Conservation (phyloP, 352 stramenopile genomes). For the Blastocystis sp. region DNA sequence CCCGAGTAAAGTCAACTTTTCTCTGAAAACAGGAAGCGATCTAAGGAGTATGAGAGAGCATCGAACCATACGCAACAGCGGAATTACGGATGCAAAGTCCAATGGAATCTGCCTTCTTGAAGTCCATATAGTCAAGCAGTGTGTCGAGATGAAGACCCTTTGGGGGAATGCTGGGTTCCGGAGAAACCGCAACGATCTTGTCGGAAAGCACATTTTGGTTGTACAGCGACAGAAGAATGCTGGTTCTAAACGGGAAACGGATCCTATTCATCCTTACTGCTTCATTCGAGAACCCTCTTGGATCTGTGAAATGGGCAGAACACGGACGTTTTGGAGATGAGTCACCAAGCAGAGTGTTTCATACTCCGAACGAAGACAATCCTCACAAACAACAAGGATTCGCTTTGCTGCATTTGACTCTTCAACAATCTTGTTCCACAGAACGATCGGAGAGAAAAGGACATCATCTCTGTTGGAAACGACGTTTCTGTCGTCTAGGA, state of each 20-base stretch:
- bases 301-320: not conserved
- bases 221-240: not conserved
- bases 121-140: not conserved
- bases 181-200: not conserved
- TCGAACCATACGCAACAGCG: not conserved
- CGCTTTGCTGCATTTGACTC: not conserved
- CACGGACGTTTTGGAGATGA: not conserved
- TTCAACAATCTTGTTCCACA: conserved; percentile 4
- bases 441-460: conserved; percentile 9
- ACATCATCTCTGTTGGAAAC: conserved; percentile 9
- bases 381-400: conserved; percentile 9
- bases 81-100: no score
- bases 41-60: not conserved
- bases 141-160: not conserved
- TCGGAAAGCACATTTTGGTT: no score
- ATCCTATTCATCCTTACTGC: no score
- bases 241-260: not conserved
- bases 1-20: no score
- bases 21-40: no score
- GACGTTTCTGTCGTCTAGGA: no score
- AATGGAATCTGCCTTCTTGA: conserved; percentile 29
- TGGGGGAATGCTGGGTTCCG: conserved; percentile 1
- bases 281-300: not conserved
- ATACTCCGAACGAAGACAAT: not conserved
- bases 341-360: not conserved